Percentiles rank a stretch among this genome's conserved stretches.
Evolutionary conservation across 306 rosid genomes (phyloP).

Genomic region (Parietaria judaica): DNA sequence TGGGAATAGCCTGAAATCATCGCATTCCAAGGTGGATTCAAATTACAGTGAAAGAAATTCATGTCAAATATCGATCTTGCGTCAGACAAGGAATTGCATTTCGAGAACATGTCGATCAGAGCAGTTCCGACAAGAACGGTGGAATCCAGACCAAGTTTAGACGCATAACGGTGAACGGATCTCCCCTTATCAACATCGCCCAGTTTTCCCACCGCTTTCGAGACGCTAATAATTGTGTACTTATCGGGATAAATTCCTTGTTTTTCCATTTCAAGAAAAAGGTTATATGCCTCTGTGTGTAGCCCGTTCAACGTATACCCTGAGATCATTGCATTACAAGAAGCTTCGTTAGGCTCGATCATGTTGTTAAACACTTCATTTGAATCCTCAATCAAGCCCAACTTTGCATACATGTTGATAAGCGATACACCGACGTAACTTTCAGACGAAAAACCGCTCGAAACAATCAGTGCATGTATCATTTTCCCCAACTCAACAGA

Average conservation of each 20-base stretch:
- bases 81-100: conserved; percentile 44
- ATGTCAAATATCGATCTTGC: conserved; percentile 41
- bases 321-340: conserved; percentile 79
- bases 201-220: conserved; percentile 51
- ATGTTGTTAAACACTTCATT: conserved; percentile 46
- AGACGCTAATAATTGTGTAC: conserved; percentile 44
- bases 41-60: conserved; percentile 26
- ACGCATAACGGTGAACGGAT: conserved; percentile 41
- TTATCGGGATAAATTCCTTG: conserved; percentile 33
- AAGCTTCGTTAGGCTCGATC: conserved; percentile 40
- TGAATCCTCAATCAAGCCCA: conserved; percentile 41
- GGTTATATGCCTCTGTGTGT: conserved; percentile 44
- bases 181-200: conserved; percentile 42
- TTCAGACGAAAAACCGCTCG: conserved; percentile 45
- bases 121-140: conserved; percentile 54
- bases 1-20: conserved; percentile 63
- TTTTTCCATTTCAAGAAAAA: conserved; percentile 42
- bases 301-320: conserved; percentile 42
- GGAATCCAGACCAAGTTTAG: conserved; percentile 42
- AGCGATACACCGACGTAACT: conserved; percentile 52
- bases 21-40: conserved; percentile 73
- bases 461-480: conserved; percentile 61
- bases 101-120: conserved; percentile 61
- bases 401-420: conserved; percentile 74
- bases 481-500: conserved; percentile 37